Evolutionary conservation across 768 basidiomycete genomes (phyloP).

Genomic region (Sarcomyxa edulis): DNA sequence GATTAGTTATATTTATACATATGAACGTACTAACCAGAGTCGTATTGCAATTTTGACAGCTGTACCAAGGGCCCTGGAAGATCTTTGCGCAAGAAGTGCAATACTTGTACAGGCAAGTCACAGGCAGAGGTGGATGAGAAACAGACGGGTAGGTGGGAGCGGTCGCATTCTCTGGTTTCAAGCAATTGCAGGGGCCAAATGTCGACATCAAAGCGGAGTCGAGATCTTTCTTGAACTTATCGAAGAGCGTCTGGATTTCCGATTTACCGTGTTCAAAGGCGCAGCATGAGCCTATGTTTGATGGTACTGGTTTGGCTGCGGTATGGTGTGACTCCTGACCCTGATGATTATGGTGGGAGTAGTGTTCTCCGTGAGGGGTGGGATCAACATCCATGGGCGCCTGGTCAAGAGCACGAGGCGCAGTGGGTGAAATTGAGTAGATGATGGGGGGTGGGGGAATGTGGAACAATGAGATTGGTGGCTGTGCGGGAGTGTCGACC

Average conservation of each 20-base stretch:
- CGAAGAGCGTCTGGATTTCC: constrained; percentile 42
- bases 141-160: constrained; percentile 9
- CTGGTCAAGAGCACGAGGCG: constrained; percentile 14
- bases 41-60: constrained; percentile 30
- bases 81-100: constrained; percentile 29
- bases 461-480: constrained; percentile 22
- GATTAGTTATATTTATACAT: background rate
- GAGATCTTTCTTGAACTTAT: constrained; percentile 51
- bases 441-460: constrained; percentile 30
- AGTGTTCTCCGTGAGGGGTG: constrained; percentile 9
- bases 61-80: constrained; percentile 26
- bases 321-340: background rate
- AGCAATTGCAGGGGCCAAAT: too few species aligned
- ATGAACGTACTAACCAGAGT: constrained; percentile 25
- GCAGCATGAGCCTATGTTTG: constrained; percentile 32
- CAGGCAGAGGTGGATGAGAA: constrained; percentile 10
- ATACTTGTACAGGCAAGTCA: constrained; percentile 18
- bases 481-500: too few species aligned
- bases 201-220: constrained; percentile 35
- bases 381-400: constrained; percentile 17
- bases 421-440: constrained; percentile 20
- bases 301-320: constrained; percentile 2
- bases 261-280: constrained; percentile 37
- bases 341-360: constrained; percentile 7
- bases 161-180: background rate